phyloP scores from a whole-genome alignment of 1,139 yeast species.

The Sugiyamaella neomexicana region DNA sequence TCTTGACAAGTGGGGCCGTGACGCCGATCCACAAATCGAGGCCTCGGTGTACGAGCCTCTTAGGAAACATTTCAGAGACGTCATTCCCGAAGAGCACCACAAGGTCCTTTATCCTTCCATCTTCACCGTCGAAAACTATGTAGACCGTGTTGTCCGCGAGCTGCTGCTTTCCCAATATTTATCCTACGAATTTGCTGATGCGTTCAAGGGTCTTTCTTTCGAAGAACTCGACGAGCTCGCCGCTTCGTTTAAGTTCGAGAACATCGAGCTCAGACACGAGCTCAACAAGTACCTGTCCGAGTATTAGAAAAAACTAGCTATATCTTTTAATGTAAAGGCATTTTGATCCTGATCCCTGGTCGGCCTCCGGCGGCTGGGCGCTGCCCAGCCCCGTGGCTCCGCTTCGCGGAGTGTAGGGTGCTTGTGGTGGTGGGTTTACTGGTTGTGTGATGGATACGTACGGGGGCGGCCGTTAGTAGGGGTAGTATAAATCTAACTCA shows the following conservation, averaged over 20 bases:
- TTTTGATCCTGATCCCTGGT: background rate
- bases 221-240: slow-evolving; percentile 51
- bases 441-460: too few species aligned
- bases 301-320: slow-evolving; percentile 13
- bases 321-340: background rate
- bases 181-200: slow-evolving; percentile 47
- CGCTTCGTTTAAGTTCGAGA: slow-evolving; percentile 49
- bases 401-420: too few species aligned
- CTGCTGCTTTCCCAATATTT: slow-evolving; percentile 46
- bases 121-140: slow-evolving; percentile 43
- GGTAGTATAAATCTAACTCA: too few species aligned
- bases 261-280: slow-evolving; percentile 44
- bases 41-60: slow-evolving; percentile 40
- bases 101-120: slow-evolving; percentile 44
- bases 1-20: slow-evolving; percentile 51
- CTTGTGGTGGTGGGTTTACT: too few species aligned
- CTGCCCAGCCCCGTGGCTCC: too few species aligned
- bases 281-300: slow-evolving; percentile 42
- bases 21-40: slow-evolving; percentile 45
- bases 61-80: slow-evolving; percentile 42
- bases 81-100: slow-evolving; percentile 44
- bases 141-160: slow-evolving; percentile 45
- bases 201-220: slow-evolving; percentile 43
- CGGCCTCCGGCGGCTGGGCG: background rate
- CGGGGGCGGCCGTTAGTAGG: too few species aligned